These are phyloP conservation scores for Nidularia pulvinata DNA, from an alignment of 768 basidiomycete species.

Conservation along the genomic window DNA sequence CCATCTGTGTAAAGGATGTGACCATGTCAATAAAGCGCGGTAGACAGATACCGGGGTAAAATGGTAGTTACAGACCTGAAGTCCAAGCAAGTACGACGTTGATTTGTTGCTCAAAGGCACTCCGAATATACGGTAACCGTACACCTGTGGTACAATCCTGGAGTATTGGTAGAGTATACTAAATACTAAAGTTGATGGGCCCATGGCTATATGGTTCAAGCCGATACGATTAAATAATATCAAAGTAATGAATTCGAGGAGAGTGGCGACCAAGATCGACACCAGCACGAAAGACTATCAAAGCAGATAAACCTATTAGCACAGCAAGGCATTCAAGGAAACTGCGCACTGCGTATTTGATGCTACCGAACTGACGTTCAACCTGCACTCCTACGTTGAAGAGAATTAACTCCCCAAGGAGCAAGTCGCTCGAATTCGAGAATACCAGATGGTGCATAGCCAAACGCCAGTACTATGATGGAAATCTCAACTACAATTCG, in stretches of 20 bases:
- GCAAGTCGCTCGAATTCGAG: conserved; percentile 83
- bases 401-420: conserved; percentile 72
- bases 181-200: conserved; percentile 77
- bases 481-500: conserved; percentile 23
- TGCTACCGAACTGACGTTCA: conserved; percentile 84
- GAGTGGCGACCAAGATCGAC: conserved; percentile 62
- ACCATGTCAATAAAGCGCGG: conserved; percentile 3
- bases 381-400: conserved; percentile 71
- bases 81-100: conserved; percentile 67
- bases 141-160: conserved; percentile 73
- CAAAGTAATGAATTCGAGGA: conserved; percentile 66
- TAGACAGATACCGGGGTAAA: conserved; percentile 2
- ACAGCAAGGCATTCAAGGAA: no score
- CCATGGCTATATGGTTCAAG: conserved; percentile 74
- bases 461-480: conserved; percentile 82
- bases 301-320: no score
- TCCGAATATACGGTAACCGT: conserved; percentile 77
- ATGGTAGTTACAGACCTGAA: conserved; percentile 55
- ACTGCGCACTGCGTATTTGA: conserved; percentile 79
- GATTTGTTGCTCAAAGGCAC: conserved; percentile 76
- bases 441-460: conserved; percentile 73
- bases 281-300: conserved; percentile 77
- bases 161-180: conserved; percentile 84
- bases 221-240: conserved; percentile 66
- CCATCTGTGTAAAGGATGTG: conserved; percentile 45